Evolutionary conservation across 306 rosid species (phyloP), one percentile per base, ranked within the genome.

Genomic region (Medicago ruthenica): DNA sequence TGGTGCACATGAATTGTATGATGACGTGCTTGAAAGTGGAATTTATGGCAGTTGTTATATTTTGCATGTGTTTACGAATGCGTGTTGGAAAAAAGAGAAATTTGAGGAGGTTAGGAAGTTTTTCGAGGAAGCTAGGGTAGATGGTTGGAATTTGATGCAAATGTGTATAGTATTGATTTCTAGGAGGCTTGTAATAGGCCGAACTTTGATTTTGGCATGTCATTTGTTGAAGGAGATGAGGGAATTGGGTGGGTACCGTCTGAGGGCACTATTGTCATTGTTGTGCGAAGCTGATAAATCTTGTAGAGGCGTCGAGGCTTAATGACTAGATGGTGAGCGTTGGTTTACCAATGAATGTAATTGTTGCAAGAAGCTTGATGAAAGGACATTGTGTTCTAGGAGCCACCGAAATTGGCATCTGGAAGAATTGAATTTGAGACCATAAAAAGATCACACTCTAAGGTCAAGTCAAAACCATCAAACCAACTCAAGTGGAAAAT

Each of bases 281-380:
- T 69, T 89, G 89, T 80, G 92, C 84, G 54, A 91, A 88, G 88
- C 80, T 81, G 80, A 79, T 92, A 58, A 86, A 89, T 82, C 5
- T 91, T 84, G 65, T 17, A 8, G 88, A 82, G 61, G 98, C 91
- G 21, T 22, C 81, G 78, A 78, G 82, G 80, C 62, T 89, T 24
- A 93, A 76, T 82, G 93, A 91, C 79, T 92, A 89, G 76, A 93
- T 93, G 98, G 67, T 84, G 40, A 73, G 74, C 50, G 81, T 83
- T 20, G 85, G 93, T 58, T 41, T 71, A 15, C 82, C 85, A 1
- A 37, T 88, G 73, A 83, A 85, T 81, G 70, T 80, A 82, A 16
- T 41, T 71, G 87, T 80, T 80, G 93, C 85, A 3, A 85, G 84
- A 6, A 83, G 79, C 68, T 93, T 93, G 86, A 80, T 91, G 84